Evolutionary conservation across 1,284 basidiomycete species (phyloP).

Genomic region (Lentinus polychrous): DNA sequence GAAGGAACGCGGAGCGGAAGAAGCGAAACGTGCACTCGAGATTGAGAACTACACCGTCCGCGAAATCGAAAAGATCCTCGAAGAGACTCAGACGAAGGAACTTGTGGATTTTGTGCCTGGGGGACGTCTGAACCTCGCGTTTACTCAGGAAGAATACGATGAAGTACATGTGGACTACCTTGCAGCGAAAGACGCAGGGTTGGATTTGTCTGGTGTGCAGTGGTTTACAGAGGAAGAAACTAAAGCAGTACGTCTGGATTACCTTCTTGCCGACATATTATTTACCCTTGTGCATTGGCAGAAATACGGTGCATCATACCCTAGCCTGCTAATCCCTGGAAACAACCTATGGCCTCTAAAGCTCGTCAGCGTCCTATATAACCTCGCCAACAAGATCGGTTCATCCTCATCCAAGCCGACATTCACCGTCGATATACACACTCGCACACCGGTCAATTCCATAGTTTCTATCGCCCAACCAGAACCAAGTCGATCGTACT

Average conservation of each 20-base stretch:
- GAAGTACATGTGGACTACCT: conserved; percentile 38
- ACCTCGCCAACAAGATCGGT: conserved; percentile 27
- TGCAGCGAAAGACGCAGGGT: conserved; percentile 48
- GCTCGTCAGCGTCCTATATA: conserved; percentile 60
- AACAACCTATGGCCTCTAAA: conserved; percentile 78
- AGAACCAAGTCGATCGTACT: conserved; percentile 1
- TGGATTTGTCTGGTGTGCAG: conserved; percentile 36
- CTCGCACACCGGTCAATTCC: conserved; percentile 57
- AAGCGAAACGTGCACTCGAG: conserved; percentile 46
- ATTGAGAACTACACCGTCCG: conserved; percentile 54
- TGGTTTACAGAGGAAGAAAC: conserved; percentile 47
- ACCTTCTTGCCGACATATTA: not conserved
- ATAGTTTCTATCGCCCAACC: conserved; percentile 25
- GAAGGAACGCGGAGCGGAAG: conserved; percentile 37
- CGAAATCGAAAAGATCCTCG: conserved; percentile 45
- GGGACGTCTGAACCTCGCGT: conserved; percentile 47
- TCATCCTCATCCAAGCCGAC: conserved; percentile 16
- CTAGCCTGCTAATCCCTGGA: conserved; percentile 43
- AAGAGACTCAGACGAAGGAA: conserved; percentile 33
- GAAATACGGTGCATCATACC: conserved; percentile 50
- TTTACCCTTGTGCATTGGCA: conserved; percentile 18
- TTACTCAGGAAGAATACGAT: conserved; percentile 37
- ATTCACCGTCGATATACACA: conserved; percentile 52
- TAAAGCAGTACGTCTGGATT: conserved; percentile 31
- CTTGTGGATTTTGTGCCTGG: conserved; percentile 60